A percentile compares a stretch with the other conserved stretches of the same genome.
phyloP scores from a whole-genome alignment of 2,329 filamentous ascomycete species.

The Aquanectria penicillioides region DNA sequence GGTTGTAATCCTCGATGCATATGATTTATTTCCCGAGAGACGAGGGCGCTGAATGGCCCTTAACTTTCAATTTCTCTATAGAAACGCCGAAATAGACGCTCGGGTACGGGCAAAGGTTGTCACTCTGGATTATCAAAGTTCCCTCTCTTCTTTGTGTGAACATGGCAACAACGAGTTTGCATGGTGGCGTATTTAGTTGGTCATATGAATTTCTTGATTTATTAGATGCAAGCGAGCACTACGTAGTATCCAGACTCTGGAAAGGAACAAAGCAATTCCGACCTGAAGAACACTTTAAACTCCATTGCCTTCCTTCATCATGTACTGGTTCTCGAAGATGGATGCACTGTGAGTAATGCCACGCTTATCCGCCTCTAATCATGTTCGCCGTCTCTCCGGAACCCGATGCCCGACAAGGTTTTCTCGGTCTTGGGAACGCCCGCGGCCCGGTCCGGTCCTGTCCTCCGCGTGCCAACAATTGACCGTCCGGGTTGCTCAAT shows the following conservation, averaged over 20 bases:
- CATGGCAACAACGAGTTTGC: too few relatives aligned
- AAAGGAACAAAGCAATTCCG: not conserved
- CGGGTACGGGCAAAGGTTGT: slow-evolving; percentile 8
- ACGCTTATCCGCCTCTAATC: too few relatives aligned
- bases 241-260: not conserved
- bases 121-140: not conserved
- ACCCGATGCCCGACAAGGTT: too few relatives aligned
- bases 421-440: too few relatives aligned
- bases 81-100: slow-evolving; percentile 18
- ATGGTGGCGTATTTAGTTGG: not conserved
- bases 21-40: slow-evolving; percentile 28
- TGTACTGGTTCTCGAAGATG: not conserved
- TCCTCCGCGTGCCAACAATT: not conserved
- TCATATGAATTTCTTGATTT: not conserved
- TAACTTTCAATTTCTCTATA: slow-evolving; percentile 12
- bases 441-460: too few relatives aligned
- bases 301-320: not conserved
- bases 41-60: slow-evolving; percentile 10
- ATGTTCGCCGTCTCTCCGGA: too few relatives aligned
- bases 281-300: not conserved
- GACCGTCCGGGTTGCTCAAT: not conserved
- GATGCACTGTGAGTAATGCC: not conserved
- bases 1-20: slow-evolving; percentile 25
- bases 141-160: too few relatives aligned
- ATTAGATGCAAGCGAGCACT: not conserved